Evolutionary conservation across 768 basidiomycete species (phyloP), one percentile per base, ranked within the genome.

Genomic region (Ephemerocybe angulata): DNA sequence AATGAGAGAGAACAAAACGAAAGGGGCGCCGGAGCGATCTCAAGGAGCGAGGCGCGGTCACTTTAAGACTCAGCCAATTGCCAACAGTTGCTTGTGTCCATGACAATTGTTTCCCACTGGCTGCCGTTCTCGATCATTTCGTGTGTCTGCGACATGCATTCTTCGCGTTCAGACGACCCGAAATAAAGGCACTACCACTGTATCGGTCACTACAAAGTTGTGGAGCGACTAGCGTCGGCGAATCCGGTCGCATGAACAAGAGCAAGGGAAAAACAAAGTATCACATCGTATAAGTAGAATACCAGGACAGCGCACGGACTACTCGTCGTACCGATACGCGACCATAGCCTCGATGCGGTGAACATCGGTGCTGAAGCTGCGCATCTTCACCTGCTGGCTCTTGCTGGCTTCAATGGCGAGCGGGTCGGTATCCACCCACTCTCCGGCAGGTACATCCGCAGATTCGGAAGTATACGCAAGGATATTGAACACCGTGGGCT

Each of bases 341-440:
- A 98, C 96, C 90, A 98, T 92, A 4, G 95, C 93, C 68, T 98
- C 91, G 66, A 99, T 91, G 54, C 92, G 85, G 67, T 99, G 97
- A n/a, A 95, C 85, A 69, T 98, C 95, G 3, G 97, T 99, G 70
- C 91, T 95, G 73, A 98, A 99, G 66, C 85, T 94, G 62, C 96
- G 78, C 74, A 99, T 81, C 71, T 97, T 93, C 70, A 99, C 90
- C 64, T 92, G 90, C 65, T 92, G 90, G 67, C 87, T 90, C 73
- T 95, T 94, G 63, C 90, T 87, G 17, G 93, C 87, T 72, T 97
- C 94, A 66, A 97, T 96, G 13, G 89, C 86, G 50, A 92, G 77
- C 8, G 93, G 89, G 69, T 97, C 91, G 3, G 93, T 94, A 70
- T 98, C 96, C 21, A 93, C 84, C 97, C 97, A 99, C 65, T 96